A percentile compares a stretch with the other conserved stretches of the same genome.
Conservation (phyloP, 345 rosid species). For the Citrus cavaleriei region DNA sequence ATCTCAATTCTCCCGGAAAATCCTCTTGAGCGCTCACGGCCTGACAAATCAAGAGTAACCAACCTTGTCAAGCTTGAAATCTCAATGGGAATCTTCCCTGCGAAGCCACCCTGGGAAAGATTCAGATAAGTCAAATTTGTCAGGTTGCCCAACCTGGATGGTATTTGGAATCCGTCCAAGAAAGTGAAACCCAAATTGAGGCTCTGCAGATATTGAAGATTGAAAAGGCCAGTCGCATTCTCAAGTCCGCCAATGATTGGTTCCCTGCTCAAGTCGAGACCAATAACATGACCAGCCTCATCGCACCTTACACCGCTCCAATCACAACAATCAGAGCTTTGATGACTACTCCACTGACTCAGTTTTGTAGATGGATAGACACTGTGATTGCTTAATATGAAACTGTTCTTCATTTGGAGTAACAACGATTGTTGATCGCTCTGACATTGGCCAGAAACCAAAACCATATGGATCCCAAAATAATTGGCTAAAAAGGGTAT, state of each 20-base stretch:
- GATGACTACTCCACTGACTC: not conserved
- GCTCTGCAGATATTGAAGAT: conserved; percentile 2
- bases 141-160: not conserved
- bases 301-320: conserved; percentile 20
- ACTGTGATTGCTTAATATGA: too few relatives aligned
- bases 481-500: not conserved
- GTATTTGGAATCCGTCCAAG: not conserved
- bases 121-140: not conserved
- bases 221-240: conserved; percentile 16
- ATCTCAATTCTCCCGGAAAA: too few relatives aligned
- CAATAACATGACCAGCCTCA: not conserved
- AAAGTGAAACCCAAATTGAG: conserved; percentile 20
- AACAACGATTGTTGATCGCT: not conserved
- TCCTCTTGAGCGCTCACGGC: too few relatives aligned
- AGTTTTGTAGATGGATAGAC: too few relatives aligned
- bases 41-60: conserved; percentile 34
- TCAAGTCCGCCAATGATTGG: conserved; percentile 15
- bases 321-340: not conserved
- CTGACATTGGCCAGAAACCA: not conserved
- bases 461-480: not conserved
- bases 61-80: conserved; percentile 24
- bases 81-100: conserved; percentile 30
- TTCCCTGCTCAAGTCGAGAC: not conserved
- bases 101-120: conserved; percentile 31
- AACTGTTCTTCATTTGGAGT: not conserved